Base-by-base conservation (phyloP, 2,329 filamentous ascomycete species). In the Claviceps sp. region DNA sequence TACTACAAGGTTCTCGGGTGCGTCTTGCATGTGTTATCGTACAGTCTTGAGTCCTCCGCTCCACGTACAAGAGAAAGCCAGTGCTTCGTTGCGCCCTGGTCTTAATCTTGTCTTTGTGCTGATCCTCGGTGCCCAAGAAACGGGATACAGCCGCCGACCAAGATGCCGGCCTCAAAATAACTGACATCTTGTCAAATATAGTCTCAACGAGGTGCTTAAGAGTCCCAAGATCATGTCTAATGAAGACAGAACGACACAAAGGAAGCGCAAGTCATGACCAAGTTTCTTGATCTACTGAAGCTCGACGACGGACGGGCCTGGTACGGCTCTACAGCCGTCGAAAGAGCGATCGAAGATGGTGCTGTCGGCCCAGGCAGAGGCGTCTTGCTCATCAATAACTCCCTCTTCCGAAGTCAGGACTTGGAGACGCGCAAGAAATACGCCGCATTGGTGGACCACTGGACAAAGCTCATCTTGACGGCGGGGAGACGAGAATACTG, bases 321-420 rank as follows among this genome's bases (percentile, higher is more conserved):
- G 77, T 98, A 98, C 67, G 93, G 93, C 0, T 80, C 85, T 0
- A 78, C 75, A 14, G 88, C 95, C 50, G 89, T 95, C 2, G 82
- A 88, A 62, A 80, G 79, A 55, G 91, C 91, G 0, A 84, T 96
- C 4, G 82, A 82, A 11, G 87, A 93, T 59, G 91, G 91, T 1
- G 93, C 90, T 0, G 88, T 97, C 0, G 90, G 90, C 1, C 77
- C 84, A 14, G 89, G 89, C 8, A 90, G 90, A 0, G 90, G 89
- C 13, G 80, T 89, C 2, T 68, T 98, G 48, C 73, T 98, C 52
- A 84, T 98, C 61, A 94, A 85, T 58, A 95, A 96, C 65, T 79
- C 82, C 1, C 72, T 97, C 1, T 97, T 98, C 67, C 77, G 93
- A 48, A 89, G 85, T 57, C 80, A 91, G 60, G 83, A 94, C 53